Evolutionary conservation across 345 rosid species (phyloP), one percentile per base, ranked within the genome.

Genomic region (Acer yangbiense): DNA sequence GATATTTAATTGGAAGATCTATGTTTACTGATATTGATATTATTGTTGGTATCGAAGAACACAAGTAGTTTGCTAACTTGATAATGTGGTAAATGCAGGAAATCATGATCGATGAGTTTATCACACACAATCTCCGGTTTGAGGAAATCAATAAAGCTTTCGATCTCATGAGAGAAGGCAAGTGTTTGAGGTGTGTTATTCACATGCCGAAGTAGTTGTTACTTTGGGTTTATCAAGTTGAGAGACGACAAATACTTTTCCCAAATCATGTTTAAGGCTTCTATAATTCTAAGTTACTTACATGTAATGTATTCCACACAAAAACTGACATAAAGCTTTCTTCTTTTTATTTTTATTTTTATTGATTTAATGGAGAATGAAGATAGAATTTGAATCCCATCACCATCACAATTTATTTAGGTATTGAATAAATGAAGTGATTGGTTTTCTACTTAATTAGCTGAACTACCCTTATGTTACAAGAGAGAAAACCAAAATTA

Each of bases 131-230:
- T 70, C 82, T 93, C 70, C 81, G 78, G 29, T 89, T 93, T 70
- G 91, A 86, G 85, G 96, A 90, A 16, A 91, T 93, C 71, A 95
- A 95, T 76, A 50, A 84, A 81, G 97, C 98, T 41, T 91, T 92
- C 79, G 69, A 81, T 54, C 95, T 95, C 74, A 93, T 95, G 97
- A 87, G 81, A 85, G 88, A 91, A 68, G 97, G 98, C 39, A 91
- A 91, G 62, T 92, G 97, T 81, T 62, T 95, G 73, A 93, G 97
- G 9, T 91, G 94, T 68, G 97, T 93, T 63, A 86, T 95, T 62
- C 95, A 92, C 84, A 89, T 95, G 97, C 85, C 93, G 18, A 82
- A 83, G 72, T 91, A 84, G 73, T 35, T 35, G 39, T 35, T 35
- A 0, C 39, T 35, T 35, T 35, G 39, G 39, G 39, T 35, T 35